These are phyloP conservation scores for Dactylellina sp. DNA, from an alignment of 2,329 filamentous ascomycete genomes.

Conservation along the genomic window DNA sequence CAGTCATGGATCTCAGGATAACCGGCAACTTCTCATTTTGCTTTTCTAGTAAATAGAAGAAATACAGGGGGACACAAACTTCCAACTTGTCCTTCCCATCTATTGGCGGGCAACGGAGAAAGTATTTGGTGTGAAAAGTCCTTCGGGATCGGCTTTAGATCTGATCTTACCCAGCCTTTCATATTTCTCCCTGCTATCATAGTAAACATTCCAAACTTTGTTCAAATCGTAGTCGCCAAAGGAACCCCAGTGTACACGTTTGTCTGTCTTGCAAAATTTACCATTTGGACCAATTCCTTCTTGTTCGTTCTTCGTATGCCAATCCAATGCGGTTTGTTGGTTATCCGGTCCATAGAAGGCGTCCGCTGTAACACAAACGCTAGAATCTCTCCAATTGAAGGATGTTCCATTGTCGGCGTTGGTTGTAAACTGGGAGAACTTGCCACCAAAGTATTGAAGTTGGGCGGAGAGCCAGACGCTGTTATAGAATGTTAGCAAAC, in stretches of 20 bases:
- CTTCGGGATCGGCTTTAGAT: conserved; percentile 62
- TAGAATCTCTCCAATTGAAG: conserved; percentile 67
- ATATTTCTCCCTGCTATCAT: conserved; percentile 63
- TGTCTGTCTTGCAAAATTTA: conserved; percentile 63
- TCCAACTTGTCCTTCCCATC: neutral
- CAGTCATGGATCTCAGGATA: neutral
- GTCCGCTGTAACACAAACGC: conserved; percentile 64
- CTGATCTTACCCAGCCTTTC: conserved; percentile 61
- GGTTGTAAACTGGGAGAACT: conserved; percentile 64
- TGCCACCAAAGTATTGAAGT: conserved; percentile 66
- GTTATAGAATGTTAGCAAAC: neutral
- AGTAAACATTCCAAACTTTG: conserved; percentile 63
- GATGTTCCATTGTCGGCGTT: conserved; percentile 67
- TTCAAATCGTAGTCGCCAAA: conserved; percentile 64
- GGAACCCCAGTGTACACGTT: conserved; percentile 64
- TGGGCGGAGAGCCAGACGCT: conserved; percentile 64
- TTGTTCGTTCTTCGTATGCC: conserved; percentile 66
- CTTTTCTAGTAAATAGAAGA: neutral
- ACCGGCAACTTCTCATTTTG: neutral
- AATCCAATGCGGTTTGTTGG: conserved; percentile 63
- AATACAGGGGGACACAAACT: neutral
- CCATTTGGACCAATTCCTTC: conserved; percentile 60
- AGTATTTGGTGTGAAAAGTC: conserved; percentile 63
- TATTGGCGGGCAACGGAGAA: conserved; percentile 59
- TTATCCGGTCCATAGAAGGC: conserved; percentile 65